Evolutionary conservation across 441 rosid species (phyloP).

Genomic region (Metrosideros polymorpha): DNA sequence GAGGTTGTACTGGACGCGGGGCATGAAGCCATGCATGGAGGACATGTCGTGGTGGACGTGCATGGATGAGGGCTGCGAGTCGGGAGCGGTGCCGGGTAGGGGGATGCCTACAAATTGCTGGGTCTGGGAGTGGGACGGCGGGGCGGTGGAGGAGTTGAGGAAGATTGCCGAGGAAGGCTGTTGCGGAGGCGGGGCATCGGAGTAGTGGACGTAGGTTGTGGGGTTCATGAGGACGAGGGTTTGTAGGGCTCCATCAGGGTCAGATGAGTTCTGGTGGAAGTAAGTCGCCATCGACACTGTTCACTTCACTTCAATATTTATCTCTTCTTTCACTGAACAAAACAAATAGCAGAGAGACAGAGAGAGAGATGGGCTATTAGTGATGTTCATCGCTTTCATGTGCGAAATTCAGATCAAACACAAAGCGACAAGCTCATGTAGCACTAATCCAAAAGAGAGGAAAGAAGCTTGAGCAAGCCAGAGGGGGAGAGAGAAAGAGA

Average conservation of each 20-base stretch:
- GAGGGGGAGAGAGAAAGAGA: conserved; percentile 3
- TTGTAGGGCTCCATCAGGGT: conserved; percentile 65
- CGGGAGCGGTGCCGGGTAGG: conserved; percentile 33
- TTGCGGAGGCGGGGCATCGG: conserved; percentile 11
- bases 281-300: conserved; percentile 60
- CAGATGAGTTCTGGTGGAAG: conserved; percentile 72
- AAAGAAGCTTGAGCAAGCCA: conserved; percentile 20
- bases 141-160: conserved; percentile 38
- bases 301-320: conserved; percentile 11
- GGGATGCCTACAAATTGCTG: conserved; percentile 88
- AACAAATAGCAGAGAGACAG: not conserved
- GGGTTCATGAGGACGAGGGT: conserved; percentile 97
- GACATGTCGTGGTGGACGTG: conserved; percentile 43
- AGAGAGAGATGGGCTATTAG: not conserved
- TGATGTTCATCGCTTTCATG: not conserved
- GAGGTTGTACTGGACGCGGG: conserved; percentile 65
- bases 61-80: conserved; percentile 5
- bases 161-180: conserved; percentile 39
- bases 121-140: conserved; percentile 20
- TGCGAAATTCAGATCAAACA: not conserved
- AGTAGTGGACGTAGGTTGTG: conserved; percentile 67
- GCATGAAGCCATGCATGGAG: conserved; percentile 58
- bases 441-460: not conserved
- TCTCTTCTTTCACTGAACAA: not conserved
- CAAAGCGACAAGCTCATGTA: not conserved